A percentile compares a stretch with the other conserved stretches of the same genome.
phyloP scores from a whole-genome alignment of 306 rosid species.

The Comarum palustre region DNA sequence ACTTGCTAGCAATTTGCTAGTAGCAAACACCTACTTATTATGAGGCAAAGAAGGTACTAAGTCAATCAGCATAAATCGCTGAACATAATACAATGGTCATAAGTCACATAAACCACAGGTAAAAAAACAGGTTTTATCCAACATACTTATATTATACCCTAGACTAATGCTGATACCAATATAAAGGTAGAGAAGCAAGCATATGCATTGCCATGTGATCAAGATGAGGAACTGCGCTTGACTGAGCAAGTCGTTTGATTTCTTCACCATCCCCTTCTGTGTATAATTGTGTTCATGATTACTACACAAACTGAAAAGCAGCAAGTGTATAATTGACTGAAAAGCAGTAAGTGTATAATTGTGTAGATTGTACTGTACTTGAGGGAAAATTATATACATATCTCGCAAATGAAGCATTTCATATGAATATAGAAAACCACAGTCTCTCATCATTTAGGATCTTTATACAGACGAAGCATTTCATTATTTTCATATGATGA shows the following conservation, averaged over 20 bases:
- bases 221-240: conserved; percentile 69
- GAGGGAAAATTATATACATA: neutral
- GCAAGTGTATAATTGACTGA: conserved; percentile 52
- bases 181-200: neutral
- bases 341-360: neutral
- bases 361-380: neutral
- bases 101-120: too few relatives aligned
- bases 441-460: conserved; percentile 5
- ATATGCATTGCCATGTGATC: conserved; percentile 61
- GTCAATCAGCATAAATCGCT: too few relatives aligned
- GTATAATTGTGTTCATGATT: conserved; percentile 75
- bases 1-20: too few relatives aligned
- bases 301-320: conserved; percentile 69
- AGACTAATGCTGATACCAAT: neutral
- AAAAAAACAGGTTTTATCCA: neutral
- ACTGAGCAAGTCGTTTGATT: conserved; percentile 68
- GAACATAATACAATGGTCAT: too few relatives aligned
- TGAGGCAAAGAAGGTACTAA: too few relatives aligned
- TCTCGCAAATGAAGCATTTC: neutral
- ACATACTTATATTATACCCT: neutral
- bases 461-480: neutral
- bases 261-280: conserved; percentile 76
- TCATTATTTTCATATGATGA: neutral
- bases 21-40: too few relatives aligned
- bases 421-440: neutral